Base-by-base conservation (phyloP, 768 basidiomycete species). In the Strobilomyces echinocephalus region DNA sequence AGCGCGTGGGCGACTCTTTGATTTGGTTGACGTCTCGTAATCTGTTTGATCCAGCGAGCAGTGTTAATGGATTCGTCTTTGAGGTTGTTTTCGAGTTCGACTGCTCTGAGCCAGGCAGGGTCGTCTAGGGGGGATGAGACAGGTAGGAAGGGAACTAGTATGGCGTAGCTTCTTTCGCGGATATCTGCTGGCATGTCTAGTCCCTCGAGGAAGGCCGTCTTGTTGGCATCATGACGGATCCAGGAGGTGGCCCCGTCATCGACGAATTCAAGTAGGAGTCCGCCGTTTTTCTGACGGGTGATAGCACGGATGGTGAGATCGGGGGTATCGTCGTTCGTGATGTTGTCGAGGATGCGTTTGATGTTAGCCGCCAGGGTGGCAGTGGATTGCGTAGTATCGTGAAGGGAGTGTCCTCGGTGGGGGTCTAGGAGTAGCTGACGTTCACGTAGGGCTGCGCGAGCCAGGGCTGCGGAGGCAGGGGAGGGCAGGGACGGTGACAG, bases 21-120 rank as follows among this genome's bases (percentile, higher is more conserved):
- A 0, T 30, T 33, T 0, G 33, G 33, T 1, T 8, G 0, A 0
- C 8, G 15, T 4, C 16, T 34, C 1, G 4, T 11, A 0, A 2
- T 26, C 0, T n/a, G 31, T 16, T 52, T 59, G 5, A 58, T 39
- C 54, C 50, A 58, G 16, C 30, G 31, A 1, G 31, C 41, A 0
- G 20, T 40, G 11, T 4, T 8, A 0, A 21, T 5, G 28, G 28
- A 15, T 0, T 15, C 4, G 0, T 14, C 20, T 4, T 7, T 1
- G 4, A 46, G 15, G 12, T 46, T 5, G 34, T 58, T 56, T 11
- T 59, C 54, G 0, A 9, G 0, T 33, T 59, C 43, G 1, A 53
- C 3, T 0, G 21, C 4, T 0, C 34, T 1, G 0, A 51, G 31
- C 38, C 47, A 52, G 0, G 8, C 0, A 0, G 31, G 16, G n/a